phyloP scores from a whole-genome alignment of 768 basidiomycete genomes.

The Gloeopeniophorella convolvens region DNA sequence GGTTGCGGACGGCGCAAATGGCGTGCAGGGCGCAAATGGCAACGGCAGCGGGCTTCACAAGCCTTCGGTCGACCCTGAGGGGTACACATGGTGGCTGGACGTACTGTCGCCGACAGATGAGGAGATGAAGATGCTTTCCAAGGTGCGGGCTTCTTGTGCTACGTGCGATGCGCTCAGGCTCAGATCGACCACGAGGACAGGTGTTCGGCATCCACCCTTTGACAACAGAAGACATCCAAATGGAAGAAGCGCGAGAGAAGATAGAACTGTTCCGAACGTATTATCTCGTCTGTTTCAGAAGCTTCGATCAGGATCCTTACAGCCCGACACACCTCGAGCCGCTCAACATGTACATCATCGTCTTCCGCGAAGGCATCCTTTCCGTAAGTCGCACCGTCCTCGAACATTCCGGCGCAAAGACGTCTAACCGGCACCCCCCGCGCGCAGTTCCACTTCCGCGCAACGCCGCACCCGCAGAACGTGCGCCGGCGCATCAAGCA shows the following conservation, averaged over 20 bases:
- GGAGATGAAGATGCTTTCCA: constrained; percentile 95
- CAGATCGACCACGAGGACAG: constrained; percentile 35
- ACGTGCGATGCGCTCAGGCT: background rate
- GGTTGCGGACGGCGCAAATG: background rate
- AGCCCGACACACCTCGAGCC: constrained; percentile 96
- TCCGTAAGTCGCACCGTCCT: constrained; percentile 51
- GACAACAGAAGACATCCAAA: constrained; percentile 98
- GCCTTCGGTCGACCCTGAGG: constrained; percentile 35
- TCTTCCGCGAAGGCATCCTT: constrained; percentile 93
- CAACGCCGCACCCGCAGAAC: constrained; percentile 96
- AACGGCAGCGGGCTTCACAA: constrained; percentile 9
- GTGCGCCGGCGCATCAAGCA: constrained; percentile 98
- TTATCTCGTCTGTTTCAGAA: constrained; percentile 97
- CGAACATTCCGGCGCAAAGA: background rate
- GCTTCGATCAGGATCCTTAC: constrained; percentile 98
- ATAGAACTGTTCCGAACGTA: constrained; percentile 99
- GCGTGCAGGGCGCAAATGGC: background rate
- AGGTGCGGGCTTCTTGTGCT: constrained; percentile 42
- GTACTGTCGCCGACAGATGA: constrained; percentile 91
- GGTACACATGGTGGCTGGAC: constrained; percentile 96
- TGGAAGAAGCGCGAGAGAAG: constrained; percentile 99
- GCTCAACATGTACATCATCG: constrained; percentile 99
- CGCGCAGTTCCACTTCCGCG: constrained; percentile 88
- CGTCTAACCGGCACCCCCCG: background rate
- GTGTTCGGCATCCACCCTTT: constrained; percentile 96